phyloP scores from a whole-genome alignment of 2,329 filamentous ascomycete genomes.

The Colletotrichum destructivum region DNA sequence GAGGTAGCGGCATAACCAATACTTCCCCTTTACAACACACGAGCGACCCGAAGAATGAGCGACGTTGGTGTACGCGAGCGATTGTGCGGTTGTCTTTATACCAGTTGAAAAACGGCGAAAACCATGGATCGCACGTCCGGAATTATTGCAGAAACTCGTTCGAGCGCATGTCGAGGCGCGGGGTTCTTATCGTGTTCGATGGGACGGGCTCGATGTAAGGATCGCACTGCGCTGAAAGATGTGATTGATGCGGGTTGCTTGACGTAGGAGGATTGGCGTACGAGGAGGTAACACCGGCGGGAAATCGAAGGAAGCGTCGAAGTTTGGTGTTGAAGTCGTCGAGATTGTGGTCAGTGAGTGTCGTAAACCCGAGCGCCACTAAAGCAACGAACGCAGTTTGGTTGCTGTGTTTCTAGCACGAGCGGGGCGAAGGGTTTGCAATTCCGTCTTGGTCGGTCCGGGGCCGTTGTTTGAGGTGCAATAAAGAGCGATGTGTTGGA shows the following conservation, averaged over 20 bases:
- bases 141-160: slow-evolving; percentile 3
- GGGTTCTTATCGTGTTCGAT: not conserved
- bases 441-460: slow-evolving; percentile 4
- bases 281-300: not conserved
- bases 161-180: slow-evolving; percentile 25
- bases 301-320: not conserved
- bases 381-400: not conserved
- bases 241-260: not conserved
- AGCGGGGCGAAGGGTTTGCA: slow-evolving; percentile 11
- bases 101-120: slow-evolving; percentile 10
- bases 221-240: not conserved
- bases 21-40: not conserved
- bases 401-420: not conserved
- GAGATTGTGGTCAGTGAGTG: not conserved
- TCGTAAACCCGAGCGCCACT: slow-evolving; percentile 7
- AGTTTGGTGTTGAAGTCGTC: slow-evolving; percentile 5
- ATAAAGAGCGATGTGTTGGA: slow-evolving; percentile 4
- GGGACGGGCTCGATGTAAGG: not conserved
- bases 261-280: not conserved
- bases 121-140: slow-evolving; percentile 24
- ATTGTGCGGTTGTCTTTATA: slow-evolving; percentile 11
- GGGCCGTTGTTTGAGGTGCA: not conserved
- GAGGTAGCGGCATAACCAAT: not conserved
- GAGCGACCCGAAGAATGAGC: not conserved
- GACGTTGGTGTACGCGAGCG: not conserved